Percentiles rank a stretch among this genome's conserved stretches.
Evolutionary conservation across 2,329 filamentous ascomycete genomes (phyloP).

Genomic region (Mariannaea sp.): DNA sequence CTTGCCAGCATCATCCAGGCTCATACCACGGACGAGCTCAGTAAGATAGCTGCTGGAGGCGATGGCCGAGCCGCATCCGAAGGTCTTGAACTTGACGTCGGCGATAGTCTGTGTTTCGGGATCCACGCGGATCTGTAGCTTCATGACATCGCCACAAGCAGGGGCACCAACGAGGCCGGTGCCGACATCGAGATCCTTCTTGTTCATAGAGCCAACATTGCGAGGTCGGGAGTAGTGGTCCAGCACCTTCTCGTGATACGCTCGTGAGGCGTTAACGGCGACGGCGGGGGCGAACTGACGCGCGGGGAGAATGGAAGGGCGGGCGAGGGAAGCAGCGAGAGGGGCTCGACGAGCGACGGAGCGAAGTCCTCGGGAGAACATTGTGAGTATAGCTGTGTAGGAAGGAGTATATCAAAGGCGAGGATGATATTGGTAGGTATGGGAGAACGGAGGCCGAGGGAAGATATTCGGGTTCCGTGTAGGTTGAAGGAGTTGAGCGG

Average conservation of each 20-base stretch:
- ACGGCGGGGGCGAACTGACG: constrained; percentile 50
- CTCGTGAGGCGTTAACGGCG: constrained; percentile 49
- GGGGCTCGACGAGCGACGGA: constrained; percentile 50
- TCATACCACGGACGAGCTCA: constrained; percentile 94
- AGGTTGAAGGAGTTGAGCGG: constrained; percentile 7
- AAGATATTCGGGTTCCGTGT: neutral
- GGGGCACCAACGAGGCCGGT: constrained; percentile 90
- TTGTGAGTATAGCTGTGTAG: constrained; percentile 39
- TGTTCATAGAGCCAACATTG: constrained; percentile 64
- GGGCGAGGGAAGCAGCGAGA: constrained; percentile 46
- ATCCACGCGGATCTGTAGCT: constrained; percentile 80
- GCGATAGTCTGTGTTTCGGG: constrained; percentile 84
- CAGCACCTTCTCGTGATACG: constrained; percentile 59
- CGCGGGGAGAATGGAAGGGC: constrained; percentile 45
- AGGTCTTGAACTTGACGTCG: constrained; percentile 98
- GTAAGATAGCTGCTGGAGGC: constrained; percentile 94
- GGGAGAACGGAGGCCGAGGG: neutral
- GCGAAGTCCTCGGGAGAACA: constrained; percentile 55
- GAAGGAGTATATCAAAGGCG: constrained; percentile 5
- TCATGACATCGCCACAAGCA: constrained; percentile 91
- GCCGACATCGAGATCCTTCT: constrained; percentile 81
- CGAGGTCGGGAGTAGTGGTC: constrained; percentile 59
- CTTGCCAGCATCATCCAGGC: constrained; percentile 84
- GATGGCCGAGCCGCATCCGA: constrained; percentile 93
- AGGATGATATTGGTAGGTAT: neutral